Base-by-base conservation (phyloP, 768 basidiomycete species). In the Leccinum barrowsii region DNA sequence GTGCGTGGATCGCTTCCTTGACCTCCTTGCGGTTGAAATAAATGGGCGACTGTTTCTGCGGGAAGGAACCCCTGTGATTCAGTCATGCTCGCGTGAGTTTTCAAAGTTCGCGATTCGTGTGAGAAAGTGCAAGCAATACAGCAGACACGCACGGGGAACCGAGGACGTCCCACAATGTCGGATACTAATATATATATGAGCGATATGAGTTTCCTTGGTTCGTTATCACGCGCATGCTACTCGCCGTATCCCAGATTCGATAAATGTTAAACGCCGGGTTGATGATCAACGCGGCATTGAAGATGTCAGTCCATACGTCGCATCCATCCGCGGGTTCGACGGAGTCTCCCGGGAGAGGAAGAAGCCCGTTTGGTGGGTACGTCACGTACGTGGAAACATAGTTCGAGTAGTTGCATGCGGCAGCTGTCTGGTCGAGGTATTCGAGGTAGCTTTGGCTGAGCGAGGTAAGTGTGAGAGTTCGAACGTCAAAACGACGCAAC, bases 191-290 rank as follows among this genome's bases (percentile, higher is more conserved):
- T 5, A 28, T 15, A 15, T 17, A 49, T 24, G 3, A 26, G 11
- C 32, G 7, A 48, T 11, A 30, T 65, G n/a, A 64, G 53, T 24
- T 7, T n/a, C 8, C 40, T 28, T 48, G 44, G 28, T 17, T 24
- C 24, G 3, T 2, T 8, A 24, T 17, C 5, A 21, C 0, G 10
- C 7, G n/a, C 3, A 42, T 5, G 7, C 8, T 15, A 65, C 80
- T 59, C 52, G 73, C 79, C 19, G 83, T 87, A 65, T 90, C 88
- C 71, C 89, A 87, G 55, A 91, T 87, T 21, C 86, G 81, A 67
- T 91, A 92, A 7, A 89, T 78, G 62, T 91, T 79, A 75, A 91
- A 92, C 0, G 85, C 88, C 0, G 89, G 90, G 64, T 91, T 90
- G 62, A 87, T 72, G 3, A 72, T 54, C 21, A 89, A 61, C 0